Percentiles rank a stretch among this genome's conserved stretches.
These are phyloP conservation scores for Coemansia sp. DNA, from an alignment of 192 early-diverging fungal species.

Conservation along the genomic window DNA sequence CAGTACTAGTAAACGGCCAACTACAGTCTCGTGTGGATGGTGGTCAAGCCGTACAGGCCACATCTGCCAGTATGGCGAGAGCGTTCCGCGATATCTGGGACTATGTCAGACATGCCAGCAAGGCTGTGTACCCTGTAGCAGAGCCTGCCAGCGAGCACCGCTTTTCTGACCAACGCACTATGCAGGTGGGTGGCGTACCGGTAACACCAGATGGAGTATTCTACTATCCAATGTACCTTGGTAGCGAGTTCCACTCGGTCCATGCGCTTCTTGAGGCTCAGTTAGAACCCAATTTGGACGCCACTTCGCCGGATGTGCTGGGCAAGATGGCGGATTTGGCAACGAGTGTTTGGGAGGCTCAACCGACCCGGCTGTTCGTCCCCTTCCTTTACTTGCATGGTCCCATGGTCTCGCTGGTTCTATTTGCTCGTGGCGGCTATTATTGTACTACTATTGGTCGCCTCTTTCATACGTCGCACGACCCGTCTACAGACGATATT, in stretches of 20 bases:
- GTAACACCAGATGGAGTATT: not conserved
- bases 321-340: conserved; percentile 10
- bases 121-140: not conserved
- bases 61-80: not conserved
- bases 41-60: not conserved
- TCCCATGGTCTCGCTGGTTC: not conserved
- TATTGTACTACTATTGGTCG: not conserved
- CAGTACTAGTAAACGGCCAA: not conserved
- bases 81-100: conserved; percentile 6
- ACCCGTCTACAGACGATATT: not conserved
- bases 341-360: conserved; percentile 1
- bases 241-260: not conserved
- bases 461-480: not conserved
- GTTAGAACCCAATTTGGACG: not conserved
- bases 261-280: conserved; percentile 1
- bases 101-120: not conserved
- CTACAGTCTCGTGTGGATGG: not conserved
- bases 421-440: conserved; percentile 10
- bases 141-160: not conserved
- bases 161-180: not conserved
- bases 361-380: conserved; percentile 6
- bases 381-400: conserved; percentile 11
- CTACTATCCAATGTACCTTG: not conserved
- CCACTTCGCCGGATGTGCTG: not conserved
- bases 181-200: not conserved